Conservation (phyloP, 306 rosid species). For the Quercus wislizeni region DNA sequence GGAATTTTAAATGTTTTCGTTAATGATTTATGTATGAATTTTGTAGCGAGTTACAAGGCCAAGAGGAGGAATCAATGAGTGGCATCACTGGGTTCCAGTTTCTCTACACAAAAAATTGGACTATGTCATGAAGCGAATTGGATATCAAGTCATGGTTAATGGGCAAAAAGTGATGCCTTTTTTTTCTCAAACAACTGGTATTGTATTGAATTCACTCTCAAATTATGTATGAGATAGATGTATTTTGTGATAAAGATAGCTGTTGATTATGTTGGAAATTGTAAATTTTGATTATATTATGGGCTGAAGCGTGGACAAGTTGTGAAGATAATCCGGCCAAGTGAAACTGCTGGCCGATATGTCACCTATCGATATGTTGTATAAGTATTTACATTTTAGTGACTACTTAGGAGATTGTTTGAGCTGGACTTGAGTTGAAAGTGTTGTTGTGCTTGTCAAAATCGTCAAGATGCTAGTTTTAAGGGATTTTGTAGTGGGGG, state of each 20-base stretch:
- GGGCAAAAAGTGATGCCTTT: constrained; percentile 25
- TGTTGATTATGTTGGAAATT: neutral
- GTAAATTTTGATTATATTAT: neutral
- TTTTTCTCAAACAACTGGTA: constrained; percentile 43
- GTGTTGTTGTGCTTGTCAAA: neutral
- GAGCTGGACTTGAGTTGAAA: neutral
- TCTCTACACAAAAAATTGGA: constrained; percentile 59
- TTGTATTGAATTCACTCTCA: neutral
- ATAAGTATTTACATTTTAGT: constrained; percentile 10
- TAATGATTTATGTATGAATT: neutral
- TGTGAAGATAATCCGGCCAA: neutral
- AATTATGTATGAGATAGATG: neutral
- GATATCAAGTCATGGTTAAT: constrained; percentile 11
- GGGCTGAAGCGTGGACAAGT: no score
- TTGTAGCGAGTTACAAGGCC: constrained; percentile 85
- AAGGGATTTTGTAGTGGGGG: no score
- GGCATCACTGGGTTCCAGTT: constrained; percentile 91
- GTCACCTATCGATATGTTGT: constrained; percentile 78
- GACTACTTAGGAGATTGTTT: neutral
- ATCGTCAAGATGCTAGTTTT: no score
- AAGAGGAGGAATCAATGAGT: constrained; percentile 68
- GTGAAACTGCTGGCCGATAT: constrained; percentile 89
- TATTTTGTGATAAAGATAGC: neutral
- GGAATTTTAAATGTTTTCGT: no score
- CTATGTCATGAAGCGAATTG: constrained; percentile 28